These are phyloP conservation scores for Mariannaea elegans DNA, from an alignment of 2,329 filamentous ascomycete genomes.

Conservation along the genomic window DNA sequence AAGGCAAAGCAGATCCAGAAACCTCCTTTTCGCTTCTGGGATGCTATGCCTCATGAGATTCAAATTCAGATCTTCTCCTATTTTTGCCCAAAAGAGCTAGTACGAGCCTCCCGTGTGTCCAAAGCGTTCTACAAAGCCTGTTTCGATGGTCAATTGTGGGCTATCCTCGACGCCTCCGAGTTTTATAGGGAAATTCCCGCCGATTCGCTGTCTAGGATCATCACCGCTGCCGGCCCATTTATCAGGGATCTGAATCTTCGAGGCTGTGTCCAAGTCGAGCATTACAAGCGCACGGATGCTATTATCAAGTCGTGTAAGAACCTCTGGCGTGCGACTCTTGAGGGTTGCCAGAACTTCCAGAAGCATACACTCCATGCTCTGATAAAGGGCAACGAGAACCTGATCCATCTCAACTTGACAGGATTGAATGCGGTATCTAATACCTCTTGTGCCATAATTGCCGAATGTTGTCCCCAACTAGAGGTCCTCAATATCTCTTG, in stretches of 20 bases:
- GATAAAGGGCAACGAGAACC: constrained; percentile 74
- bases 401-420: constrained; percentile 87
- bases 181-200: constrained; percentile 91
- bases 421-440: constrained; percentile 84
- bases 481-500: constrained; percentile 90
- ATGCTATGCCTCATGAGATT: constrained; percentile 82
- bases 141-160: constrained; percentile 96
- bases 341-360: constrained; percentile 88
- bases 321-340: constrained; percentile 84
- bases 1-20: constrained; percentile 52
- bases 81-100: constrained; percentile 81
- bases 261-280: constrained; percentile 88
- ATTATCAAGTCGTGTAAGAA: constrained; percentile 88
- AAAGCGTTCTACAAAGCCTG: constrained; percentile 83
- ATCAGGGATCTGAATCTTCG: constrained; percentile 89
- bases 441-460: constrained; percentile 85
- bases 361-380: constrained; percentile 81
- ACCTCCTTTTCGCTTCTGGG: constrained; percentile 75
- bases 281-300: constrained; percentile 79
- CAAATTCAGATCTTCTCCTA: constrained; percentile 80
- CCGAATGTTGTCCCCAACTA: constrained; percentile 81
- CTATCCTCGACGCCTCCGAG: constrained; percentile 80
- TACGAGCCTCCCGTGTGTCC: constrained; percentile 79
- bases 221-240: constrained; percentile 86
- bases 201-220: constrained; percentile 83